Percentiles rank a stretch among this genome's conserved stretches.
Evolutionary conservation across 2,329 filamentous ascomycete species (phyloP).

Genomic region (Clonostachys solani): DNA sequence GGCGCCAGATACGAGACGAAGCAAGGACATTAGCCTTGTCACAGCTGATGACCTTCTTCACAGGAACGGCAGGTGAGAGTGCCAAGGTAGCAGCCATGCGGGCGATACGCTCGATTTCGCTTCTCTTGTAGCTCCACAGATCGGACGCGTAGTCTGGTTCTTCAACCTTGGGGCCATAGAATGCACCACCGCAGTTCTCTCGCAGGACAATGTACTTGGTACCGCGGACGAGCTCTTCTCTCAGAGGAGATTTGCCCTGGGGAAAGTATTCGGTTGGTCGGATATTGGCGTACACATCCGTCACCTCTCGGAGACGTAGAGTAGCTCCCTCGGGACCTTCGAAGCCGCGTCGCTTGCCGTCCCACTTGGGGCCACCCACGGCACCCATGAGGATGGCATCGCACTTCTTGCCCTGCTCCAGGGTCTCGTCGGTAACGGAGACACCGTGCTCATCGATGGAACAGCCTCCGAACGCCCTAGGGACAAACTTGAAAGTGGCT

Average conservation of each 20-base stretch:
- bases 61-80: conserved; percentile 62
- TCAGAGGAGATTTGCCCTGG: conserved; percentile 92
- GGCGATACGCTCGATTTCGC: conserved; percentile 40
- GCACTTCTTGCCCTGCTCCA: conserved; percentile 87
- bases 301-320: conserved; percentile 89
- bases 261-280: conserved; percentile 97
- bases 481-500: conserved; percentile 80
- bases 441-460: conserved; percentile 86
- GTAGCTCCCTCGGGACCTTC: conserved; percentile 96
- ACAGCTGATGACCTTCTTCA: conserved; percentile 76
- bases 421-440: conserved; percentile 85
- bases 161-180: conserved; percentile 43
- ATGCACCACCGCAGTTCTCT: conserved; percentile 45
- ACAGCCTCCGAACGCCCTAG: conserved; percentile 90
- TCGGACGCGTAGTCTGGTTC: conserved; percentile 36
- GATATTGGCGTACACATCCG: conserved; percentile 96
- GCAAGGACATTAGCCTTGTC: conserved; percentile 98
- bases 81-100: conserved; percentile 61
- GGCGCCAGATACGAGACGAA: conserved; percentile 90
- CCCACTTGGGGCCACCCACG: conserved; percentile 81
- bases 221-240: conserved; percentile 36
- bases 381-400: conserved; percentile 95
- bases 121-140: conserved; percentile 37
- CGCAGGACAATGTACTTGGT: conserved; percentile 43
- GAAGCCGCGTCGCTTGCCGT: conserved; percentile 69